These are phyloP conservation scores for Lenzites betulinus DNA, from an alignment of 768 basidiomycete genomes.

Conservation along the genomic window DNA sequence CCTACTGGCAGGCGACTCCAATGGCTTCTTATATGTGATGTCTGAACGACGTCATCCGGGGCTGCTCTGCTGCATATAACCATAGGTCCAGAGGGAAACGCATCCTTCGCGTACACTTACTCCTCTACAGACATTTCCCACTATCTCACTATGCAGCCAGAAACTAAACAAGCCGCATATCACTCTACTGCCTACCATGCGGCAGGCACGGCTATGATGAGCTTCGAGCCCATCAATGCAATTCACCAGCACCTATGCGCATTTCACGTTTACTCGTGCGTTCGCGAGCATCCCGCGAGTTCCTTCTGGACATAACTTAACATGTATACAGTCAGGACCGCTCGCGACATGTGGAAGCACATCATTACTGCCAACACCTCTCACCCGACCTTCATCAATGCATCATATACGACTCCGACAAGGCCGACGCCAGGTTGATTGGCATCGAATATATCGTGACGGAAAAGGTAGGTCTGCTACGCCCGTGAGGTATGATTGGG, in stretches of 20 bases:
- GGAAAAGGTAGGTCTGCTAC: slow-evolving; percentile 34
- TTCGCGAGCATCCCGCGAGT: too few relatives aligned
- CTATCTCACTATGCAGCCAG: slow-evolving; percentile 30
- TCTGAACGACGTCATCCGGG: too few relatives aligned
- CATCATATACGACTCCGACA: slow-evolving; percentile 46
- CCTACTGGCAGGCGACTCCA: too few relatives aligned
- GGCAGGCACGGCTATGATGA: slow-evolving; percentile 32
- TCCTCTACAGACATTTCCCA: neutral
- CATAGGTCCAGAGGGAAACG: neutral
- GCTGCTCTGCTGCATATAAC: too few relatives aligned
- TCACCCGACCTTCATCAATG: slow-evolving; percentile 45
- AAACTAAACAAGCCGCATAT: slow-evolving; percentile 31
- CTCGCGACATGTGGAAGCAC: slow-evolving; percentile 42
- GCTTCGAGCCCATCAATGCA: slow-evolving; percentile 39
- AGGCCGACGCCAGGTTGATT: slow-evolving; percentile 47
- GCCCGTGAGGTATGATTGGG: neutral
- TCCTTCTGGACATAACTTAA: too few relatives aligned
- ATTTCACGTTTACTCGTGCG: slow-evolving; percentile 39
- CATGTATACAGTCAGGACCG: slow-evolving; percentile 30
- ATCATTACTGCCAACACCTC: slow-evolving; percentile 47
- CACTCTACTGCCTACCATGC: slow-evolving; percentile 30
- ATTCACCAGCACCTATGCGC: slow-evolving; percentile 36
- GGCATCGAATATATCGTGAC: slow-evolving; percentile 56
- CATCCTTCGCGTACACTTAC: neutral
- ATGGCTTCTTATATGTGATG: too few relatives aligned